Conservation (phyloP, 208 protist species). For the Naegleria lovaniensis region DNA sequence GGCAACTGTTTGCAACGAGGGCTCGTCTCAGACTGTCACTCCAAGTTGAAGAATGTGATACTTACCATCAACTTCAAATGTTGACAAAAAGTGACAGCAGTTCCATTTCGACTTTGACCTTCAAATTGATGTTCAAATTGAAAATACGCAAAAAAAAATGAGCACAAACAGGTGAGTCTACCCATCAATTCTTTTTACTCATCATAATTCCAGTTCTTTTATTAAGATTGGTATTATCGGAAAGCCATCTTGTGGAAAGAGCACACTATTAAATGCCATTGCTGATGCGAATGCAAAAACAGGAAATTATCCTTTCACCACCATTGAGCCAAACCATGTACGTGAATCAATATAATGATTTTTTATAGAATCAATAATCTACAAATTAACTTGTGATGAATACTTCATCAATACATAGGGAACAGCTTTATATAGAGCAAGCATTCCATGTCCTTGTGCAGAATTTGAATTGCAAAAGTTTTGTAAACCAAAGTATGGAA, state of each 20-base stretch:
- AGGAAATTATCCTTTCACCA: conserved; percentile 80
- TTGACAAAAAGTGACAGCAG: too few relatives aligned
- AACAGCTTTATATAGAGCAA: not conserved
- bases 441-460: not conserved
- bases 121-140: not conserved
- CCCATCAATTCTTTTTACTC: too few relatives aligned
- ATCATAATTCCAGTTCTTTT: not conserved
- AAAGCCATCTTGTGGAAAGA: conserved; percentile 65
- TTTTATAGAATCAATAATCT: not conserved
- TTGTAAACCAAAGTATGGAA: conserved; percentile 23
- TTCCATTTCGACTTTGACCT: not conserved
- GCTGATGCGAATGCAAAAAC: conserved; percentile 72
- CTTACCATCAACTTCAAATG: too few relatives aligned
- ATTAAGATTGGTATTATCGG: conserved; percentile 20
- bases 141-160: not conserved
- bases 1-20: too few relatives aligned
- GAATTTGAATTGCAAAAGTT: not conserved
- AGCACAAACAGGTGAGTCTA: not conserved
- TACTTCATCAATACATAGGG: too few relatives aligned
- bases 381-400: not conserved
- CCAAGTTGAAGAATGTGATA: too few relatives aligned
- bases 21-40: too few relatives aligned
- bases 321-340: conserved; percentile 80
- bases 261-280: conserved; percentile 85
- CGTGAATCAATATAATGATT: not conserved